Evolutionary conservation across 805 yeast genomes (phyloP).

Genomic region (Wickerhamomyces rabaulensis): DNA sequence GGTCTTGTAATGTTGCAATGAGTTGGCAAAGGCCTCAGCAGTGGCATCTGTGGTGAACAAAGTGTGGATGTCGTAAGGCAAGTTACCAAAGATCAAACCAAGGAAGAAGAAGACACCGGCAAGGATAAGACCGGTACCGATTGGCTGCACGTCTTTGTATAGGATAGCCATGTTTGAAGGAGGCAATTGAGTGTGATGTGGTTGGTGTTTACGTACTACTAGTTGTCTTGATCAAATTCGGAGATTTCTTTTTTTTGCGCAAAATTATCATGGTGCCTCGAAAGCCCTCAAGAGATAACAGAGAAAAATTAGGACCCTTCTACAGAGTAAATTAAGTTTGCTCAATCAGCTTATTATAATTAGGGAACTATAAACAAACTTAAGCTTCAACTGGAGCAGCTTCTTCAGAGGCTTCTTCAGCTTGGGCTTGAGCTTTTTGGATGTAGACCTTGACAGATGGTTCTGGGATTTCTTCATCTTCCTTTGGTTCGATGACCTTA

Average conservation of each 20-base stretch:
- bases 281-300: neutral
- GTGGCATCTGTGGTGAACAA: constrained; percentile 57
- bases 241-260: neutral
- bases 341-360: neutral
- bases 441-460: constrained; percentile 79
- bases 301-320: neutral
- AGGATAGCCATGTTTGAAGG: constrained; percentile 17
- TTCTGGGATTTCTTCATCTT: constrained; percentile 74
- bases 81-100: constrained; percentile 73
- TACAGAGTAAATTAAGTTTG: neutral
- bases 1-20: constrained; percentile 67
- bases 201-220: neutral
- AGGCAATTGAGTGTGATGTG: neutral
- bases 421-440: constrained; percentile 28
- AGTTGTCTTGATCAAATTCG: neutral
- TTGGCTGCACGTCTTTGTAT: constrained; percentile 41
- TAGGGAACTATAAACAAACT: neutral
- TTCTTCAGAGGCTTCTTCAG: constrained; percentile 13
- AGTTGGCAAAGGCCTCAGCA: constrained; percentile 48
- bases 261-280: neutral
- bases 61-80: constrained; percentile 75
- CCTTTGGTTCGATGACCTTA: constrained; percentile 90
- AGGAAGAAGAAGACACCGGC: constrained; percentile 60
- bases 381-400: constrained; percentile 16
- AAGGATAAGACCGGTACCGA: constrained; percentile 41